Conservation (phyloP, 768 basidiomycete genomes). For the Erythrobasidium yunnanense region DNA sequence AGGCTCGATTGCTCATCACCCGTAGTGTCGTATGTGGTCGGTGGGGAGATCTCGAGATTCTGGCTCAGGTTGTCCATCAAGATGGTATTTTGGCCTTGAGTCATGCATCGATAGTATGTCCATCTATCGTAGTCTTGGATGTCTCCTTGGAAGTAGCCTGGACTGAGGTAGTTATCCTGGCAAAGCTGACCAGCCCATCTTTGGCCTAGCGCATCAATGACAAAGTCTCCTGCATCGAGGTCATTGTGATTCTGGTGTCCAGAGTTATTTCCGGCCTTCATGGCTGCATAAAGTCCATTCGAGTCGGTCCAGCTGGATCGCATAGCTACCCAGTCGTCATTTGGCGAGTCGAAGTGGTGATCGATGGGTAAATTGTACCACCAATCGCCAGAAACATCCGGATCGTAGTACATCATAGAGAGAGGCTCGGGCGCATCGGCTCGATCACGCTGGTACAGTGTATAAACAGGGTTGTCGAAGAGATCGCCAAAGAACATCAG, state of each 20-base stretch:
- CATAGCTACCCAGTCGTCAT: slow-evolving; percentile 82
- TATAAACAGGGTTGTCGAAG: slow-evolving; percentile 59
- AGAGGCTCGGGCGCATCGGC: slow-evolving; percentile 51
- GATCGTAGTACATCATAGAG: slow-evolving; percentile 88
- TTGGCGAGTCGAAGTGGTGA: slow-evolving; percentile 58
- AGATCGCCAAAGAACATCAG: slow-evolving; percentile 65
- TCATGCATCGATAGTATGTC: slow-evolving; percentile 91
- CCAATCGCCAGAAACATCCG: slow-evolving; percentile 70
- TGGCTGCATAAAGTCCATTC: slow-evolving; percentile 71
- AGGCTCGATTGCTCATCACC: slow-evolving; percentile 64
- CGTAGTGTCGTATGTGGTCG: slow-evolving; percentile 53
- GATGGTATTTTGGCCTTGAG: slow-evolving; percentile 94
- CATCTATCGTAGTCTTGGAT: slow-evolving; percentile 57
- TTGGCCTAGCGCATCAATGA: slow-evolving; percentile 80
- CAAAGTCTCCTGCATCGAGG: slow-evolving; percentile 88
- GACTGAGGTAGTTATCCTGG: slow-evolving; percentile 67
- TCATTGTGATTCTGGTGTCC: slow-evolving; percentile 87
- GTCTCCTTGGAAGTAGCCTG: slow-evolving; percentile 66
- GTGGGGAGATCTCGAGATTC: slow-evolving; percentile 54
- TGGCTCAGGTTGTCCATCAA: slow-evolving; percentile 68
- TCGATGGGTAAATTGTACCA: slow-evolving; percentile 81
- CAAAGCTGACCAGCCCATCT: slow-evolving; percentile 84
- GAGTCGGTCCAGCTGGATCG: slow-evolving; percentile 84
- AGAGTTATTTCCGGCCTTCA: slow-evolving; percentile 71
- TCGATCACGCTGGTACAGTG: slow-evolving; percentile 84